phyloP scores from a whole-genome alignment of 495 filamentous ascomycete genomes.

The Parmelia sp. region DNA sequence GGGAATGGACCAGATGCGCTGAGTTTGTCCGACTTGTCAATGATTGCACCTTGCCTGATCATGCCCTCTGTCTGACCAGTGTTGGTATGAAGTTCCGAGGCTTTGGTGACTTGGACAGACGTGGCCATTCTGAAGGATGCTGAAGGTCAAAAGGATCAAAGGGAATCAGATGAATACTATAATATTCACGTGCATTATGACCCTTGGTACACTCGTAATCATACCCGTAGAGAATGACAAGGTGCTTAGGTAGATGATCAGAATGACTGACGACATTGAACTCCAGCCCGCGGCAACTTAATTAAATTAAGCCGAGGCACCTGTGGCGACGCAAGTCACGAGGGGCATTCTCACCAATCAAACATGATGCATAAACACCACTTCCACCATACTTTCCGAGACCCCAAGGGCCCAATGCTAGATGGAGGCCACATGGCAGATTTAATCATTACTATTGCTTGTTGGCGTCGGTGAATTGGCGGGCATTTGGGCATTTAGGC shows the following conservation, averaged over 20 bases:
- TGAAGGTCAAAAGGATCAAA: background rate
- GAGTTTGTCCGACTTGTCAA: constrained; percentile 51
- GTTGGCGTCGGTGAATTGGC: background rate
- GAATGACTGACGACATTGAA: constrained; percentile 8
- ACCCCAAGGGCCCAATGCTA: background rate
- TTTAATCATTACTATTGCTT: background rate
- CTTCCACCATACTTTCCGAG: background rate
- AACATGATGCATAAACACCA: too few species aligned
- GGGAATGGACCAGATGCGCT: constrained; percentile 30
- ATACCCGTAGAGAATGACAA: background rate
- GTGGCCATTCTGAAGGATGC: constrained; percentile 5
- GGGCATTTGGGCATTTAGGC: too few species aligned
- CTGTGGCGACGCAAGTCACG: background rate
- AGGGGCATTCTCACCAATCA: constrained; percentile 13
- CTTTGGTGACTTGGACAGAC: constrained; percentile 30
- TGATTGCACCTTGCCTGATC: constrained; percentile 51
- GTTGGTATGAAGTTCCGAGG: constrained; percentile 23
- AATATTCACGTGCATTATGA: background rate
- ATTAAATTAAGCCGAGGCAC: background rate
- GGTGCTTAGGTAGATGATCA: constrained; percentile 4
- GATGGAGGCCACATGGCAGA: background rate
- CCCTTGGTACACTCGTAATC: background rate
- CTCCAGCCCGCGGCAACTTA: background rate
- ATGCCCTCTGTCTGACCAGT: constrained; percentile 46
- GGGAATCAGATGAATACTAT: background rate